phyloP scores from a whole-genome alignment of 106 monocot species.

The Ottelia alismoides region DNA sequence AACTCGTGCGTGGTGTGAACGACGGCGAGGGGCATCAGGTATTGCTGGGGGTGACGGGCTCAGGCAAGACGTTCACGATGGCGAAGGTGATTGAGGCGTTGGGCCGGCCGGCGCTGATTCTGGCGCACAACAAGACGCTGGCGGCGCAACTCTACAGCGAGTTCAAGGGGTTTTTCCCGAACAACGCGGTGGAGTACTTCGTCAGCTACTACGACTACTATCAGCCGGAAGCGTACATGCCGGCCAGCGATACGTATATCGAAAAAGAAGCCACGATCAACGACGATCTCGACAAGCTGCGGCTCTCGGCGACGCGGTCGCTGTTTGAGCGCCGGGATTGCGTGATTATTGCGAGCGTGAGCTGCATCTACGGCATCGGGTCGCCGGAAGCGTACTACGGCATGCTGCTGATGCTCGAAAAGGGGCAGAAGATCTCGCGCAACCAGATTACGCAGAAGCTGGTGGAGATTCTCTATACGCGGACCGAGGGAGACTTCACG shows the following conservation, averaged over 20 bases:
- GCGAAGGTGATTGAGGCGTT: not conserved
- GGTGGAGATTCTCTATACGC: too few relatives aligned
- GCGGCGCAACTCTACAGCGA: not conserved
- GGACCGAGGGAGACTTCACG: too few relatives aligned
- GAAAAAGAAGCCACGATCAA: not conserved
- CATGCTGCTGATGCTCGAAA: too few relatives aligned
- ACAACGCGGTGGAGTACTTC: constrained; percentile 1
- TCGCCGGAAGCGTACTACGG: too few relatives aligned
- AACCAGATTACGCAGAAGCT: too few relatives aligned
- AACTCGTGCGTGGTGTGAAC: too few relatives aligned
- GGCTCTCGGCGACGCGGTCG: not conserved
- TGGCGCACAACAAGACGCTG: not conserved
- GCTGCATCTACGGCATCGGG: not conserved
- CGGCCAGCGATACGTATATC: not conserved
- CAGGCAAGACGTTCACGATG: constrained; percentile 1
- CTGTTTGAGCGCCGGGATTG: not conserved
- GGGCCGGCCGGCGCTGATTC: not conserved
- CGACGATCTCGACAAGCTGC: not conserved
- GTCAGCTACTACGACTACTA: not conserved
- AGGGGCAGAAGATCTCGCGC: too few relatives aligned
- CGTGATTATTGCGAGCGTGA: not conserved
- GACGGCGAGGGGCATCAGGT: not conserved
- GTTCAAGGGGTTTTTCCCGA: not conserved
- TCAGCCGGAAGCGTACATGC: not conserved
- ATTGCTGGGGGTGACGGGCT: not conserved